Evolutionary conservation across 1,284 basidiomycete species (phyloP).

Genomic region (Moesziomyces aphidis): DNA sequence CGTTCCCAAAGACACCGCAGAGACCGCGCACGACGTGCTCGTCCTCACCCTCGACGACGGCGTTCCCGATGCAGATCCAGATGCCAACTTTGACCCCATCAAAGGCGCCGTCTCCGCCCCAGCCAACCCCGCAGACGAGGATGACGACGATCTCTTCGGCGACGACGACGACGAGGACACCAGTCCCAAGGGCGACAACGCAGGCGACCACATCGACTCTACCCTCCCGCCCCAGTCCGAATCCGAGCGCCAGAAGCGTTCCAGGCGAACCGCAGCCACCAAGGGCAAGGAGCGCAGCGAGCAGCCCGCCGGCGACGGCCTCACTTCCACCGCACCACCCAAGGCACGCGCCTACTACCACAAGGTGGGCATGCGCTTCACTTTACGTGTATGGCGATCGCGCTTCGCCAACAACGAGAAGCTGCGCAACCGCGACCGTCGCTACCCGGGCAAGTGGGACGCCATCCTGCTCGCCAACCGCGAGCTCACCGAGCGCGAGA

Average conservation of each 20-base stretch:
- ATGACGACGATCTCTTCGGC: constrained; percentile 52
- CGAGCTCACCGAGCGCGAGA: constrained; percentile 46
- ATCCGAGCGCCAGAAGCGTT: constrained; percentile 50
- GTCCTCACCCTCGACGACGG: constrained; percentile 60
- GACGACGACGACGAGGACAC: constrained; percentile 31
- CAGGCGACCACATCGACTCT: constrained; percentile 19
- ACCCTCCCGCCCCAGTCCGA: constrained; percentile 55
- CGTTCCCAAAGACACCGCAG: constrained; percentile 53
- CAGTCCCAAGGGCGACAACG: constrained; percentile 9
- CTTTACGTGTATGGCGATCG: constrained; percentile 57
- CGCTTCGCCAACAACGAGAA: constrained; percentile 51
- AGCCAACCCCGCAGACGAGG: constrained; percentile 16
- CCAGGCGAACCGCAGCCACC: constrained; percentile 26
- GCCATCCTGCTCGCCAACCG: constrained; percentile 53
- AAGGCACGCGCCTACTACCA: constrained; percentile 61
- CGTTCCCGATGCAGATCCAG: constrained; percentile 53
- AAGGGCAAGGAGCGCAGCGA: constrained; percentile 51
- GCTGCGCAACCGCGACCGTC: constrained; percentile 42
- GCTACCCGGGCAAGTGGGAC: constrained; percentile 61
- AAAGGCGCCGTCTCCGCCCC: constrained; percentile 30
- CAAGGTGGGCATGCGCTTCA: constrained; percentile 61
- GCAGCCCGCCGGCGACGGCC: constrained; percentile 25
- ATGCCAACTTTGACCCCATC: constrained; percentile 45
- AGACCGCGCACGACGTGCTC: constrained; percentile 48
- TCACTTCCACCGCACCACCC: constrained; percentile 22